These are phyloP conservation scores for Umbelopsis ramanniana DNA, from an alignment of 192 early-diverging fungal species.

Conservation along the genomic window DNA sequence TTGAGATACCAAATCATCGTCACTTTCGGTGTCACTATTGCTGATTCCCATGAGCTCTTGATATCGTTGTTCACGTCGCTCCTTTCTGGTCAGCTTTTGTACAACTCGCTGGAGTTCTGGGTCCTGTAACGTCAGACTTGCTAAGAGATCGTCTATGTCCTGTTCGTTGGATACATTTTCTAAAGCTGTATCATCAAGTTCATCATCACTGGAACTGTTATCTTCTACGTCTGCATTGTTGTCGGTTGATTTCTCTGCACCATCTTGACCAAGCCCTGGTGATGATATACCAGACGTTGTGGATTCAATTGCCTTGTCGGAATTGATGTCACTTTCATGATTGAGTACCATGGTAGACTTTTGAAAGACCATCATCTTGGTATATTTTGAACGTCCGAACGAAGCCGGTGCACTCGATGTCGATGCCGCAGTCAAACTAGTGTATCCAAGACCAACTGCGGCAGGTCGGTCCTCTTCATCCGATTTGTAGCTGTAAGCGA, in stretches of 20 bases:
- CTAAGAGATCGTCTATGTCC: background rate
- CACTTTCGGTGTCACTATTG: background rate
- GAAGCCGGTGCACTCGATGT: background rate
- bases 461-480: background rate
- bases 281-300: background rate
- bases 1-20: background rate
- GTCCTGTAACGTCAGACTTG: background rate
- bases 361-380: conserved; percentile 10
- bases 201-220: background rate
- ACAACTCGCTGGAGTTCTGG: background rate
- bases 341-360: conserved; percentile 1
- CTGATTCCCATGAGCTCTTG: background rate
- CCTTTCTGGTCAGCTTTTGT: conserved; percentile 16
- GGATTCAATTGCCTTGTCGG: background rate
- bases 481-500: background rate
- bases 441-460: conserved; percentile 3
- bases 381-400: conserved; percentile 14
- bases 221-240: background rate
- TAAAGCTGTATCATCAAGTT: background rate
- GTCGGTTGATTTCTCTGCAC: background rate
- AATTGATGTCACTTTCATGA: conserved; percentile 6
- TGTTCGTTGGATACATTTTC: background rate
- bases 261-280: background rate
- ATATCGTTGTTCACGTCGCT: background rate
- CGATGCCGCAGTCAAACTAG: background rate